Base-by-base conservation (phyloP, 1,284 basidiomycete species). In the Inonotus obliquus region DNA sequence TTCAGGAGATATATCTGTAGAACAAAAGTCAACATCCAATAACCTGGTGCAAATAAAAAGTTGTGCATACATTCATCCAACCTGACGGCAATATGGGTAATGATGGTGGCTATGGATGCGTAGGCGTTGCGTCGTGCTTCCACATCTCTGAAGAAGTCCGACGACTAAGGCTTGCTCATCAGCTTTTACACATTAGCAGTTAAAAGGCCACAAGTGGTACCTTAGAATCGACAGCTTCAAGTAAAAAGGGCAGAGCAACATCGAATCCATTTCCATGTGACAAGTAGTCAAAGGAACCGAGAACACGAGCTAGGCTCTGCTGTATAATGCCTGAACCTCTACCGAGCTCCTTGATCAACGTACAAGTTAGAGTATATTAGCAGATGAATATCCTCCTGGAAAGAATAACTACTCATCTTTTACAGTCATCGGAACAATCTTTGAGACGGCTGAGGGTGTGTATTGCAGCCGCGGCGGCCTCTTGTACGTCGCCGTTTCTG, bases 221-320 rank as follows among this genome's bases (percentile, higher is more conserved):
- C 66, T 79, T 75, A 59, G 77, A 72, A 63, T 82, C 77, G 9
- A 86, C 79, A 68, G 80, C 80, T 55, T 79, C 77, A 57, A 92
- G 72, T 60, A 94, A 75, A 71, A 83, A 89, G 17, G 74, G 67
- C 49, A 89, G 71, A 1, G 79, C 85, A 61, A 77, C 71, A 9
- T 75, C 67, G 37, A 92, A 76, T 45, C 79, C 79, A 68, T 80
- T 77, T 19, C 77, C 75, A 70, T 85, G 78, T 4, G 74, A 71
- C 47, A 76, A 72, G 70, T 93, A 97, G 69, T 86, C 80, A 38
- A 94, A 73, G 37, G 79, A 76, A 5, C 94, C 92, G 11, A 98
- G 76, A n/a, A 89, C 76, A 54, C 85, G 80, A 4, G 91, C 86
- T 47, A 94, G 78, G 68, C 88, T 88, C 72, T 95, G 92, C 68